These are phyloP conservation scores for Fusarium vanettenii DNA, from an alignment of 2,329 filamentous ascomycete species.

Conservation along the genomic window DNA sequence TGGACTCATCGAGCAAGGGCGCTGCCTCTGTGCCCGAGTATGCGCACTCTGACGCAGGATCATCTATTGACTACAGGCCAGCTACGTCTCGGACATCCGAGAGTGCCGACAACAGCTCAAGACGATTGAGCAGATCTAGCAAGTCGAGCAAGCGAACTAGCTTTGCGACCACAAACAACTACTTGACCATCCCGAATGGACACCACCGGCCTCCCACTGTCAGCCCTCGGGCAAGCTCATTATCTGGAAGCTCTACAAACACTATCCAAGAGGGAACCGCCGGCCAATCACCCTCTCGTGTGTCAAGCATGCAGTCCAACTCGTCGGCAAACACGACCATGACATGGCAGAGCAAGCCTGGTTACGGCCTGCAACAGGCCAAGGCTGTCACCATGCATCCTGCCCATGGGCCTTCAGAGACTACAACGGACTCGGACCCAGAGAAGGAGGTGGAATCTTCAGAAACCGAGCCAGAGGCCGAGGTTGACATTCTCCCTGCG, in stretches of 20 bases:
- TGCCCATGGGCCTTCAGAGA: constrained; percentile 40
- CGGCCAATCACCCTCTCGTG: constrained; percentile 38
- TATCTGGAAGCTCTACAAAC: constrained; percentile 40
- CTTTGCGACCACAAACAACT: constrained; percentile 55
- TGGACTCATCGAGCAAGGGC: constrained; percentile 35
- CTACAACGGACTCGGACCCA: constrained; percentile 30
- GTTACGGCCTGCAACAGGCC: constrained; percentile 53
- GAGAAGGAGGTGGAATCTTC: constrained; percentile 24
- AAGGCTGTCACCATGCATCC: constrained; percentile 53
- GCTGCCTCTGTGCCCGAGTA: constrained; percentile 43
- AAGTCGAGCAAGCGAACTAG: constrained; percentile 55
- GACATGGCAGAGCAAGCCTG: constrained; percentile 47
- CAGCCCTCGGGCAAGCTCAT: constrained; percentile 39
- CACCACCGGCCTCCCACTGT: constrained; percentile 26
- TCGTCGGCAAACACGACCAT: constrained; percentile 51
- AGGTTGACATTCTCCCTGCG: constrained; percentile 28
- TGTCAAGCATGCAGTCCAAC: constrained; percentile 51
- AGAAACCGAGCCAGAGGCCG: constrained; percentile 27
- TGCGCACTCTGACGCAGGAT: constrained; percentile 39
- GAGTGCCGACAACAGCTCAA: constrained; percentile 40
- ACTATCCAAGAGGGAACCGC: constrained; percentile 38
- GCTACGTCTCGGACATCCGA: constrained; percentile 37
- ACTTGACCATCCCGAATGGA: constrained; percentile 54
- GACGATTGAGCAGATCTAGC: constrained; percentile 46
- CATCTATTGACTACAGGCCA: constrained; percentile 36